Percentiles rank a stretch among this genome's conserved stretches.
Conservation (phyloP, 2,329 filamentous ascomycete species). For the Seiridium unicorne region DNA sequence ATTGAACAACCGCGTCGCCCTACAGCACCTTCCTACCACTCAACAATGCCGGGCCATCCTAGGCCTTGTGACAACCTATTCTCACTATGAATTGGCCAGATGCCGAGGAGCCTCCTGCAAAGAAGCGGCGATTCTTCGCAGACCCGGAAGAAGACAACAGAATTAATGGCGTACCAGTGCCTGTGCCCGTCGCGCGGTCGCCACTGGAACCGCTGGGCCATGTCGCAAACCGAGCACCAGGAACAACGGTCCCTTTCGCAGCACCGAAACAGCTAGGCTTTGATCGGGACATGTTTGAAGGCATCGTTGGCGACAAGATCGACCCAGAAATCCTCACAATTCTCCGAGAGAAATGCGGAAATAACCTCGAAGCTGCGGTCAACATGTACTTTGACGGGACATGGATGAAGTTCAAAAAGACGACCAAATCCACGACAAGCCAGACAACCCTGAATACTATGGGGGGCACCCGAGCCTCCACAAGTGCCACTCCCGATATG, state of each 20-base stretch:
- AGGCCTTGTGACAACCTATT: constrained; percentile 1
- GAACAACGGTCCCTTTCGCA: constrained; percentile 6
- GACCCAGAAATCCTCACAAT: constrained; percentile 43
- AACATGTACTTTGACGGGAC: constrained; percentile 72
- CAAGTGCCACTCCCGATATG: not conserved
- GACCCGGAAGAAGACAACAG: constrained; percentile 28
- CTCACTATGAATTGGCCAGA: constrained; percentile 35
- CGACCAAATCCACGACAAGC: constrained; percentile 10
- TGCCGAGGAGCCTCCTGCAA: constrained; percentile 31
- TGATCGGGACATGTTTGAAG: constrained; percentile 56
- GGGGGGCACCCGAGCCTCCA: not conserved
- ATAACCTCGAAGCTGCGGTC: constrained; percentile 60
- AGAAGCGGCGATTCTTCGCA: constrained; percentile 39
- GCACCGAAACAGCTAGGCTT: constrained; percentile 35
- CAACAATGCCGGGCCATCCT: not conserved
- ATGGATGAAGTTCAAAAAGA: constrained; percentile 51
- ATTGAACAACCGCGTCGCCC: not conserved
- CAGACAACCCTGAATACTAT: constrained; percentile 10
- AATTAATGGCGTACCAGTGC: constrained; percentile 11
- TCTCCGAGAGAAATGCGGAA: constrained; percentile 53
- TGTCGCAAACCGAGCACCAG: constrained; percentile 13
- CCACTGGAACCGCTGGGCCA: constrained; percentile 18
- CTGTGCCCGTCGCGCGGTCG: constrained; percentile 13
- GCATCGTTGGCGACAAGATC: constrained; percentile 58
- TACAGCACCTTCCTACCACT: not conserved